Base-by-base conservation (phyloP, 1,284 basidiomycete genomes). In the Naganishia liquefaciens region DNA sequence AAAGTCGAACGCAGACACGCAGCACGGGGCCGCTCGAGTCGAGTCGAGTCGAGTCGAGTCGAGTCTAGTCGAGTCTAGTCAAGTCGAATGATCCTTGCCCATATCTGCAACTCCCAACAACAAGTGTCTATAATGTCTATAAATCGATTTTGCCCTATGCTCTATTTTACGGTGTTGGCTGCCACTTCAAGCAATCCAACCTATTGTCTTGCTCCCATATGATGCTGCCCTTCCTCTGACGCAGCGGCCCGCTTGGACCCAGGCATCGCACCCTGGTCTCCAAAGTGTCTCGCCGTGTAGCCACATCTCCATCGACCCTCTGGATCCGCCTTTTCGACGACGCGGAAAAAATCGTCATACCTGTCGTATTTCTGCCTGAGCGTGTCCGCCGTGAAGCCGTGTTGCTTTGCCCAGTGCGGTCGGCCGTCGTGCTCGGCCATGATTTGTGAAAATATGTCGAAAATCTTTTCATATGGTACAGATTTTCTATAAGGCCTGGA, bases 331-430 rank as follows among this genome's bases (percentile, higher is more conserved):
- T 82, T 76, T 49, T 86, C 76, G 46, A 95, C 77, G 33, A 94
- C 85, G 19, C 77, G 74, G 28, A 87, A 79, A 79, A 93, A 98
- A 69, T 92, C 87, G 70, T 86, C 84, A 78, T 95, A 93, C 65
- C 84, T 85, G 33, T 93, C 90, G 78, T 97, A 99, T 28, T 90
- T 80, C 67, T 75, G 74, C 63, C 84, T 83, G 63, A 97, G 82
- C 51, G 82, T 81, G 49, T 83, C 82, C 0, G 90, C 90, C 50
- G 84, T 82, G 60, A 93, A 84, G 25, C 81, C 80, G 77, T 99
- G 95, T 25, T 92, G 85, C 80, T 99, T 99, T 0, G 94, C 96
- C 95, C 95, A 99, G 81, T 99, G 95, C 3, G 95, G 93, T 63
- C 91, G 84, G 9, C 93, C 94, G 53, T 84, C 83, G 78, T 93